A percentile compares a stretch with the other conserved stretches of the same genome.
Evolutionary conservation across 1,284 basidiomycete genomes (phyloP).

Genomic region (Cryptococcus hybrid): DNA sequence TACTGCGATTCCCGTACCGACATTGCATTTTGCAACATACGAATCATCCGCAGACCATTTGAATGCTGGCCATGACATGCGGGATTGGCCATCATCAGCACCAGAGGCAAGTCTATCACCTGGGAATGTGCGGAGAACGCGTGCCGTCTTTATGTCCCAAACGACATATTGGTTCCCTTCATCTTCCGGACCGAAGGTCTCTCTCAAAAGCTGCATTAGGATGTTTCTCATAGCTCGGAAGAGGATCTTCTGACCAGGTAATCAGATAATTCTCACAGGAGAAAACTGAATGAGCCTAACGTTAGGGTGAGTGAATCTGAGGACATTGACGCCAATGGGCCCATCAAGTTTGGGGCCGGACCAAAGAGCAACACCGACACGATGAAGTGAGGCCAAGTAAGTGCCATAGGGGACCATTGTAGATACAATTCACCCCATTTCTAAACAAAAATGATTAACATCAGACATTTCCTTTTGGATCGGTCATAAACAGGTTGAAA

Average conservation of each 20-base stretch:
- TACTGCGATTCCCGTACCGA: constrained; percentile 91
- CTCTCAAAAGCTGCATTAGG: constrained; percentile 55
- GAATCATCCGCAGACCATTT: constrained; percentile 99
- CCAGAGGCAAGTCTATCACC: constrained; percentile 52
- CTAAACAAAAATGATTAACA: too few species aligned
- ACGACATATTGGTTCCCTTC: constrained; percentile 97
- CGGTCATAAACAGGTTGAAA: neutral
- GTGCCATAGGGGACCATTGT: constrained; percentile 96
- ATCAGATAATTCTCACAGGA: constrained; percentile 96
- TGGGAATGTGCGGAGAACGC: constrained; percentile 91
- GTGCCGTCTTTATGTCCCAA: constrained; percentile 95
- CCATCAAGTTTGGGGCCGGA: constrained; percentile 62
- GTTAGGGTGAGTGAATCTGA: constrained; percentile 89
- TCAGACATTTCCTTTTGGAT: too few species aligned
- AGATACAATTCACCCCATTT: constrained; percentile 98
- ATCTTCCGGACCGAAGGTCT: constrained; percentile 70
- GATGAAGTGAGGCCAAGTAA: constrained; percentile 88
- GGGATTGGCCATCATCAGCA: constrained; percentile 52
- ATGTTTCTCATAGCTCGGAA: constrained; percentile 79
- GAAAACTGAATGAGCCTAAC: constrained; percentile 98
- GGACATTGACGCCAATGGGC: constrained; percentile 43
- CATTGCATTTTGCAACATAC: constrained; percentile 84
- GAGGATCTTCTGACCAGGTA: constrained; percentile 97
- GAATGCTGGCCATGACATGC: constrained; percentile 77
- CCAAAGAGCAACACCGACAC: constrained; percentile 95